These are phyloP conservation scores for Amanita inopinata DNA, from an alignment of 768 basidiomycete species.

Conservation along the genomic window DNA sequence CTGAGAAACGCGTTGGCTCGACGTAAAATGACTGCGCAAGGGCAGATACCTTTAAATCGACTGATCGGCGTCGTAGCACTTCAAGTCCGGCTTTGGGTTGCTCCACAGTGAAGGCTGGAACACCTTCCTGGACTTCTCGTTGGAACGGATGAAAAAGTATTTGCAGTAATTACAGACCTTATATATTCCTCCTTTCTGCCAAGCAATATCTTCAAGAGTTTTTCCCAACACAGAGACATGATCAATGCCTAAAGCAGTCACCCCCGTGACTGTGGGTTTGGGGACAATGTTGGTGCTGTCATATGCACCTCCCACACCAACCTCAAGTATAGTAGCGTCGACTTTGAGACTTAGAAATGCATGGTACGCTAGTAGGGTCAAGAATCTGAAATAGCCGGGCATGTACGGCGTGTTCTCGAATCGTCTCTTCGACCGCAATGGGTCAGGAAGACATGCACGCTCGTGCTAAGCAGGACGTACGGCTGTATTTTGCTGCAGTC, in stretches of 20 bases:
- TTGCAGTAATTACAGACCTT: slow-evolving; percentile 43
- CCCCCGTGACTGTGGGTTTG: slow-evolving; percentile 78
- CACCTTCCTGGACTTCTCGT: slow-evolving; percentile 42
- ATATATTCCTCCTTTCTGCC: slow-evolving; percentile 95
- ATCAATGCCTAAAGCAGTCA: slow-evolving; percentile 88
- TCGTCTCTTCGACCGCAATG: slow-evolving; percentile 28
- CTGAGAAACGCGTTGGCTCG: slow-evolving; percentile 23
- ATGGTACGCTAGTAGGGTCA: slow-evolving; percentile 90
- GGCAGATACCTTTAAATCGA: slow-evolving; percentile 48
- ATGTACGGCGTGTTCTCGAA: slow-evolving; percentile 48
- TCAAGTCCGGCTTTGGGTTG: slow-evolving; percentile 64
- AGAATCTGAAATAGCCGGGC: slow-evolving; percentile 90
- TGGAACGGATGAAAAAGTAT: slow-evolving; percentile 3
- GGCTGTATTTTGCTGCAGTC: slow-evolving; percentile 48
- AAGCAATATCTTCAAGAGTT: slow-evolving; percentile 82
- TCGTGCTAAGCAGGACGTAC: slow-evolving; percentile 27
- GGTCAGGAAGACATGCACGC: slow-evolving; percentile 2
- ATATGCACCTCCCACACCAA: slow-evolving; percentile 88
- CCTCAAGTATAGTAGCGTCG: slow-evolving; percentile 89
- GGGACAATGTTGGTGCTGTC: slow-evolving; percentile 97
- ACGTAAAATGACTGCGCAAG: neutral
- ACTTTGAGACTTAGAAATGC: slow-evolving; percentile 76
- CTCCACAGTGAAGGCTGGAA: slow-evolving; percentile 76
- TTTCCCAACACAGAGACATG: slow-evolving; percentile 83
- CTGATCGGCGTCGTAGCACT: slow-evolving; percentile 59